Base-by-base conservation (phyloP, 2,329 filamentous ascomycete species). In the Aspergillus fijiensis region DNA sequence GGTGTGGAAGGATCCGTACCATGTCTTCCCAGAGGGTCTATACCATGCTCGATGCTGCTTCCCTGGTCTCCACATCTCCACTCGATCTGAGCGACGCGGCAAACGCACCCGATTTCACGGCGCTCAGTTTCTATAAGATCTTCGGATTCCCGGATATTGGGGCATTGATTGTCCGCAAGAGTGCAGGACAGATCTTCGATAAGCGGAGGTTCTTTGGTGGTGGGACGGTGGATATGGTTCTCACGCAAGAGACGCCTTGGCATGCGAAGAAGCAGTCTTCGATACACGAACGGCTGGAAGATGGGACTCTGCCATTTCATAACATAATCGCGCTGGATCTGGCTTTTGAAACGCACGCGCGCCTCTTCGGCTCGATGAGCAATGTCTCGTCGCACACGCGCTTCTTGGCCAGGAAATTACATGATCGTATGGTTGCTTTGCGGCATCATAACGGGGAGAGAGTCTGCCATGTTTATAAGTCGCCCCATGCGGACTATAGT, bases 61-160 rank as follows among this genome's bases (percentile, higher is more conserved):
- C 92, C 0, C 81, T 91, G 11, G 89, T 87, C 10, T 88, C 92
- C 7, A 96, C 93, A 0, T 86, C 90, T 4, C 86, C 86, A 1
- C 79, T 98, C 6, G 85, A 96, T 69, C 79, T 98, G 2, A 81
- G 85, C 58, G 78, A 90, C 65, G 67, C 82, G 0, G 77, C 80
- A 0, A 72, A 77, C 0, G 87, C 89, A 0, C 90, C 94, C 1
- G 94, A 98, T 73, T 98, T 98, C 66, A 89, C 86, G 0, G 89
- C 91, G 0, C 70, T 98, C 48, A 97, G 93, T 74, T 87, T 98
- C 64, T 96, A 97, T 79, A 99, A 98, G 74, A 93, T 97, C n/a
- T 98, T 98, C 74, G 94, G 95, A 1, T 97, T 97, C 65, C 94
- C 94, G 0, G 91, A 98, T 72, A 80, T 98, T 2, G 94, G 94